phyloP scores from a whole-genome alignment of 345 rosid species.

The Anacardium occidentale region DNA sequence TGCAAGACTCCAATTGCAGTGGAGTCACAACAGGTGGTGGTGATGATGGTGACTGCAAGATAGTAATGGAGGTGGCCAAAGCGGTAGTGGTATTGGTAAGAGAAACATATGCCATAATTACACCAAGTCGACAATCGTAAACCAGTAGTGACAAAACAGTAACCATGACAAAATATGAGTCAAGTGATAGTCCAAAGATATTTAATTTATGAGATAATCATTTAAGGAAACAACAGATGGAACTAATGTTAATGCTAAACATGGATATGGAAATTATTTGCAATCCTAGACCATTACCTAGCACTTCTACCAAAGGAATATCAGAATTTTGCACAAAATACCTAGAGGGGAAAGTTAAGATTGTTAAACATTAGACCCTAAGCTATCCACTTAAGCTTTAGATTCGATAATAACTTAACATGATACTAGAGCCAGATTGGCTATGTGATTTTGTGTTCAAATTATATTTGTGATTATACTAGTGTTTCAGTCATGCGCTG shows the following conservation, averaged over 20 bases:
- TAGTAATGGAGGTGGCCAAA: neutral
- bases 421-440: too few species aligned
- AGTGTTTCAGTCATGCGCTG: neutral
- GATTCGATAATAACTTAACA: too few species aligned
- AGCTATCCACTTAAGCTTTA: too few species aligned
- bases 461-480: neutral
- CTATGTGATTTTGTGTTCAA: too few species aligned
- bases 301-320: neutral
- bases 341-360: too few species aligned
- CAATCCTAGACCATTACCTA: neutral
- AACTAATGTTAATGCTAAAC: too few species aligned
- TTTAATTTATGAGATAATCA: neutral
- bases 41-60: neutral
- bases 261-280: neutral
- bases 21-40: neutral
- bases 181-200: neutral
- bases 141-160: neutral
- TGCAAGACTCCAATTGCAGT: neutral
- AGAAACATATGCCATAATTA: neutral
- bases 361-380: too few species aligned
- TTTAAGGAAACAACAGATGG: neutral
- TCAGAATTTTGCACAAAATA: too few species aligned
- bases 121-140: neutral
- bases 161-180: neutral
- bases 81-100: neutral